Percentiles rank a stretch among this genome's conserved stretches.
These are phyloP conservation scores for Colletotrichum echinochloae DNA, from an alignment of 2,329 filamentous ascomycete species.

Conservation along the genomic window DNA sequence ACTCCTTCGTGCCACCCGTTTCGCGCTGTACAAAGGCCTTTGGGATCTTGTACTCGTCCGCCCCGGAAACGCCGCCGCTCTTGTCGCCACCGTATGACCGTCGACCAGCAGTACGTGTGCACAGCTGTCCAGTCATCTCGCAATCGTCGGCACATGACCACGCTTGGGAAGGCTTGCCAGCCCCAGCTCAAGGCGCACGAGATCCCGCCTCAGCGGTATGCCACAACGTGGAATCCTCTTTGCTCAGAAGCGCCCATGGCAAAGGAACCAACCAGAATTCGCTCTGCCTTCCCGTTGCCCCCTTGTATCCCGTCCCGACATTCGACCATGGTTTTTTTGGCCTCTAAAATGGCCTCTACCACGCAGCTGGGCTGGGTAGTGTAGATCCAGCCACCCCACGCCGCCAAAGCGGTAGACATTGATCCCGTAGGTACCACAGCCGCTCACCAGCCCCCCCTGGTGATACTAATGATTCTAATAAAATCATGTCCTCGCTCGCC, in stretches of 20 bases:
- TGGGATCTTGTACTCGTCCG: constrained; percentile 1
- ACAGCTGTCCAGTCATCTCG: not conserved
- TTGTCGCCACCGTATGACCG: not conserved
- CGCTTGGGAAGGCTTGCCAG: not conserved
- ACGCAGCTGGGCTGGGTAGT: constrained; percentile 33
- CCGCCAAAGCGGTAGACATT: constrained; percentile 18
- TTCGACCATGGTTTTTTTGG: constrained; percentile 2
- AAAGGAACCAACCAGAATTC: not conserved
- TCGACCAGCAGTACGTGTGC: not conserved
- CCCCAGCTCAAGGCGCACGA: not conserved
- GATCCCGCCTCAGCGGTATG: not conserved
- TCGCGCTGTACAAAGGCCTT: not conserved
- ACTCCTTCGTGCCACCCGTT: not conserved
- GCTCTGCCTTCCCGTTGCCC: not conserved
- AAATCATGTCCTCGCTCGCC: constrained; percentile 25
- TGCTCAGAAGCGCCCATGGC: not conserved
- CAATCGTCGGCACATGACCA: not conserved
- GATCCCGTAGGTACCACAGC: constrained; percentile 31
- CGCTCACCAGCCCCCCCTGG: constrained; percentile 8
- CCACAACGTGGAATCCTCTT: not conserved
- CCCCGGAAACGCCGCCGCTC: not conserved
- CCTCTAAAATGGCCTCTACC: constrained; percentile 34
- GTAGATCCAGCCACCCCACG: constrained; percentile 34
- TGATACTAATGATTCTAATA: constrained; percentile 1
- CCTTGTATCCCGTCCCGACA: not conserved